Base-by-base conservation (phyloP, 1,139 yeast species). In the Taphrina betulina region DNA sequence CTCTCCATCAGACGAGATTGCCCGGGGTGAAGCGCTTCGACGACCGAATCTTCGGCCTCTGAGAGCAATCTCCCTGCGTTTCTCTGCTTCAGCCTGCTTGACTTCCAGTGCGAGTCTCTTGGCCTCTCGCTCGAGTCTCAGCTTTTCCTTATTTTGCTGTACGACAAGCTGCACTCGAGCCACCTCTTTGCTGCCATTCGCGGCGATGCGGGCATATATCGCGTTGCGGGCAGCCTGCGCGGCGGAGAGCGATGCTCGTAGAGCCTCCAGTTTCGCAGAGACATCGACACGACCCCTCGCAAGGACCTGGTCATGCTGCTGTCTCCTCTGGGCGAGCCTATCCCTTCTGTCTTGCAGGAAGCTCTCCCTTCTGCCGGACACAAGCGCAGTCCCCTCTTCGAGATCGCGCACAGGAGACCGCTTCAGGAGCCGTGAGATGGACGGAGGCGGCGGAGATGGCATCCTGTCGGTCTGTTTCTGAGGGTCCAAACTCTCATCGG, bases 211-310 rank as follows among this genome's bases (percentile, higher is more conserved):
- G 5, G 54, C 54, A 40, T 37, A 31, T 17, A 50, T 41, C 19
- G 45, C 37, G 24, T 33, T 20, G 10, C 54, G 38, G 3, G 54
- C 54, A n/a, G 54, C 54, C 40, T 50, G 54, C 3, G 54, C 54
- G 3, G 54, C 54, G 7, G 41, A 28, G 14, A 38, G 28, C 5
- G 37, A 24, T 3, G 19, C 54, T 3, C 45, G 54, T 33, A 50
- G 37, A 20, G 33, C 46, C 24, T 50, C 40, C 5, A 50, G 34
- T 26, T 40, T 38, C 14, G 37, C 37, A 3, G 48, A 31, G 7
- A 29, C 19, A 19, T 43, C 48, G 16, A n/a, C 48, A 14, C 48
- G 37, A 5, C 48, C 48, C 20, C 48, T 17, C 2, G 40, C 54
- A 2, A 50, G 28, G n/a, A 31, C 40, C 17, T 14, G 43, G 16